A percentile compares a stretch with the other conserved stretches of the same genome.
Evolutionary conservation across 139 green algal genomes (phyloP).

Genomic region (Asterochloris erici): DNA sequence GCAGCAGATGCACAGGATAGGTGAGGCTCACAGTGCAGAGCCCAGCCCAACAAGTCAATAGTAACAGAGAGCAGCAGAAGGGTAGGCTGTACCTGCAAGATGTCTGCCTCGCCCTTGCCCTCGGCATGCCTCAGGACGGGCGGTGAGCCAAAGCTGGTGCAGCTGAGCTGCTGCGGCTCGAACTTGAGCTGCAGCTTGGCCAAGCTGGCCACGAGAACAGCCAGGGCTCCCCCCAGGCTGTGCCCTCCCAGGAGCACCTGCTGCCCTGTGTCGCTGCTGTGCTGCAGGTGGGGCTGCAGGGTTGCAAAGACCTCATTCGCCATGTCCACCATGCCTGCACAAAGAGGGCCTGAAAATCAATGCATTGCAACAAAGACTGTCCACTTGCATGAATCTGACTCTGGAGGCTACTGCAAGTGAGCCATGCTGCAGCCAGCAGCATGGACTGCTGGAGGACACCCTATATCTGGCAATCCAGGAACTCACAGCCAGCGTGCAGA

Average conservation of each 20-base stretch:
- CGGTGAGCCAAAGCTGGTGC: slow-evolving; percentile 59
- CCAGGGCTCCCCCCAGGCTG: slow-evolving; percentile 52
- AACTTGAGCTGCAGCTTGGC: slow-evolving; percentile 16
- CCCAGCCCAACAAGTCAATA: background rate
- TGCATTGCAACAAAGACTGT: background rate
- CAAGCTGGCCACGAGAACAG: slow-evolving; percentile 35
- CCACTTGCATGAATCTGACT: background rate
- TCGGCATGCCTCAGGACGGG: slow-evolving; percentile 47
- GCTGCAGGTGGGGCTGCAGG: background rate
- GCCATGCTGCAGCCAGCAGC: background rate
- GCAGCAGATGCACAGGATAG: slow-evolving; percentile 2
- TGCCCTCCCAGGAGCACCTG: slow-evolving; percentile 51
- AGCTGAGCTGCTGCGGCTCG: background rate
- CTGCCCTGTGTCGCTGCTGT: background rate
- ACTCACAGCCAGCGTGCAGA: background rate
- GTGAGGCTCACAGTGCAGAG: background rate
- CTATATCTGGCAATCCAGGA: background rate
- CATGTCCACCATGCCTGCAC: slow-evolving; percentile 12
- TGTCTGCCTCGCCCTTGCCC: slow-evolving; percentile 7
- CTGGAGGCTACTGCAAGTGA: background rate
- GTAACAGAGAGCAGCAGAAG: background rate
- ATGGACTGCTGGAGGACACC: background rate
- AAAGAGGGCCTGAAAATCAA: background rate
- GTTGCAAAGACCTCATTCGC: slow-evolving; percentile 14
- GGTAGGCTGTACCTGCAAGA: slow-evolving; percentile 20